A percentile compares a stretch with the other conserved stretches of the same genome.
Evolutionary conservation across 257 asterid species (phyloP).

Genomic region (Rubia yunnanensis): DNA sequence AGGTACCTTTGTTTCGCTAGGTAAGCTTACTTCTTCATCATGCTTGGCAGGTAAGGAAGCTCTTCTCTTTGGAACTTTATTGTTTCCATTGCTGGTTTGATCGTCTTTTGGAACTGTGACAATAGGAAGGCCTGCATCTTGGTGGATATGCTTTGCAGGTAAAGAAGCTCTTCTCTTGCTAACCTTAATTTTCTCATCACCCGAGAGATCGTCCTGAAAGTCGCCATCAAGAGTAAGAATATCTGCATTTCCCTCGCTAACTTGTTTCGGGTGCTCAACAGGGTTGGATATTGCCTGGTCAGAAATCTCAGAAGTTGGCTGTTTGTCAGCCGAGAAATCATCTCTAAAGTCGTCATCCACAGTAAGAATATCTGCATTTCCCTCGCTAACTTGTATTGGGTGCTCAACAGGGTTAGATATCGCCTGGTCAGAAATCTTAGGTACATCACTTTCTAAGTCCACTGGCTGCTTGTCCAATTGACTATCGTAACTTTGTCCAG

Average conservation of each 20-base stretch:
- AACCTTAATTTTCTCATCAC: constrained; percentile 19
- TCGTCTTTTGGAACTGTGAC: constrained; percentile 23
- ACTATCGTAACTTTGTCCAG: constrained; percentile 11
- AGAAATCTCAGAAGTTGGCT: constrained; percentile 3
- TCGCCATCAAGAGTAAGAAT: constrained; percentile 7
- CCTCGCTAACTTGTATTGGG: neutral
- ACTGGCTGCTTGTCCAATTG: constrained; percentile 7
- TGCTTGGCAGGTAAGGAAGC: constrained; percentile 33
- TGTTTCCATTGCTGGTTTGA: constrained; percentile 17
- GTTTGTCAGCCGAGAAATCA: neutral
- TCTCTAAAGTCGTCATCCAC: neutral
- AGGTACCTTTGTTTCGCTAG: constrained; percentile 27
- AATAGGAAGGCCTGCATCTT: constrained; percentile 15
- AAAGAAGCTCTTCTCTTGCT: constrained; percentile 33
- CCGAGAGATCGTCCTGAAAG: constrained; percentile 22
- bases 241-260: constrained; percentile 13
- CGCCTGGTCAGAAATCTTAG: constrained; percentile 9
- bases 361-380: constrained; percentile 2
- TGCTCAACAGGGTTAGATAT: neutral
- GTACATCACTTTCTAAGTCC: constrained; percentile 5
- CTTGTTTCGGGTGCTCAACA: constrained; percentile 1
- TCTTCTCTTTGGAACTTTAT: constrained; percentile 24
- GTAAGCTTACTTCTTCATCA: constrained; percentile 18
- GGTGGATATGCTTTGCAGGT: constrained; percentile 28
- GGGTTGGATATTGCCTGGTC: constrained; percentile 10